Evolutionary conservation across 805 yeast genomes (phyloP).

Genomic region (Saturnispora ahearnii): DNA sequence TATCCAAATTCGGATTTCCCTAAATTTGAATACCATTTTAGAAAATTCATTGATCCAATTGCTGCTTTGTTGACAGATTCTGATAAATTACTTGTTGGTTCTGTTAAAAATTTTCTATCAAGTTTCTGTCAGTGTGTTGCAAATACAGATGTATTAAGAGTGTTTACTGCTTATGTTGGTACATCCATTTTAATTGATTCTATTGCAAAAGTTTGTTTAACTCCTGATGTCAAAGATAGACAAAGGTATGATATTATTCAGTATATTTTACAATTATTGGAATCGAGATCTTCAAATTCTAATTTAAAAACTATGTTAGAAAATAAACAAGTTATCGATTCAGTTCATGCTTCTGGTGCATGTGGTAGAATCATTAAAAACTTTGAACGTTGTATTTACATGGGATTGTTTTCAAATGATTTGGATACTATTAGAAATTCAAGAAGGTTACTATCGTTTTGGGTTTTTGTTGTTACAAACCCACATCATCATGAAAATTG

Average conservation of each 20-base stretch:
- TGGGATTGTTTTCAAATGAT: conserved; percentile 44
- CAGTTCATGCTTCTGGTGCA: conserved; percentile 18
- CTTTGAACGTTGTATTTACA: conserved; percentile 42
- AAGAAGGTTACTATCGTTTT: conserved; percentile 31
- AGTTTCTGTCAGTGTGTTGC: conserved; percentile 28
- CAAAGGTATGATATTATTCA: conserved; percentile 29
- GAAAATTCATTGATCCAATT: conserved; percentile 25
- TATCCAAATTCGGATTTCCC: conserved; percentile 9
- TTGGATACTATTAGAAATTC: conserved; percentile 41
- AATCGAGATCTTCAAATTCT: conserved; percentile 24
- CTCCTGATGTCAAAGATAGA: conserved; percentile 16
- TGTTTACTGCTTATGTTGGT: conserved; percentile 32
- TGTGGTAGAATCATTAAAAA: conserved; percentile 30
- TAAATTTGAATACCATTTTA: conserved; percentile 17
- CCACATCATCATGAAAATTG: conserved; percentile 19
- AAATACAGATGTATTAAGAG: conserved; percentile 21
- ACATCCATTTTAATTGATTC: conserved; percentile 30
- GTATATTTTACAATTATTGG: conserved; percentile 32
- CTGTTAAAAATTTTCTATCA: conserved; percentile 30
- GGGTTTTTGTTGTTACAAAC: conserved; percentile 17
- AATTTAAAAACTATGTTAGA: conserved; percentile 8
- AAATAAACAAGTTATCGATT: conserved; percentile 3
- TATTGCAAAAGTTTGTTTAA: conserved; percentile 25
- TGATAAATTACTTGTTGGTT: conserved; percentile 27
- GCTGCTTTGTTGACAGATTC: conserved; percentile 31